Conservation (phyloP, 2,329 filamentous ascomycete species). For the Trichoderma arundinaceum region DNA sequence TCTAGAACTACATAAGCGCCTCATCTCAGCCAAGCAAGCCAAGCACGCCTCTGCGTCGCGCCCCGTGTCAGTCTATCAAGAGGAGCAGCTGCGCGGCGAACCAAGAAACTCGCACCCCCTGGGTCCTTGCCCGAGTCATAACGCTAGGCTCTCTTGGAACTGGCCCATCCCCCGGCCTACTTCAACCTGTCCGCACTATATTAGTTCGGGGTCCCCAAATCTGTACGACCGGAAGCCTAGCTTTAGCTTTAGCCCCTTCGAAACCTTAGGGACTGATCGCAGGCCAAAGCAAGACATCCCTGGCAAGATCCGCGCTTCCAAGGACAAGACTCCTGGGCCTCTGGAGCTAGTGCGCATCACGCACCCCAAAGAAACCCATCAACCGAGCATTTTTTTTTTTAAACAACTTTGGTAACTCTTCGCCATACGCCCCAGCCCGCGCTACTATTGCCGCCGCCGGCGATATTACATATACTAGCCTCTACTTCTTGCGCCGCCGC, state of each 20-base stretch:
- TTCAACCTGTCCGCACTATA: slow-evolving; percentile 45
- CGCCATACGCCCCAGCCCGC: slow-evolving; percentile 35
- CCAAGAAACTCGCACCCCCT: slow-evolving; percentile 33
- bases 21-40: slow-evolving; percentile 25
- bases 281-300: slow-evolving; percentile 37
- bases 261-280: slow-evolving; percentile 37
- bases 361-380: slow-evolving; percentile 27
- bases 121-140: slow-evolving; percentile 34
- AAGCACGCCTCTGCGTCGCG: slow-evolving; percentile 3
- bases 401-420: slow-evolving; percentile 20
- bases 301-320: slow-evolving; percentile 37
- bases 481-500: slow-evolving; percentile 40
- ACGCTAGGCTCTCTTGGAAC: slow-evolving; percentile 47
- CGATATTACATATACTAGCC: slow-evolving; percentile 43
- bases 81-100: not conserved
- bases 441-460: slow-evolving; percentile 45
- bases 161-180: slow-evolving; percentile 42
- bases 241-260: slow-evolving; percentile 36
- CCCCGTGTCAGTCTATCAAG: slow-evolving; percentile 28
- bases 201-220: slow-evolving; percentile 48
- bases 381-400: slow-evolving; percentile 27
- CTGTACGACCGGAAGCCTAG: slow-evolving; percentile 31
- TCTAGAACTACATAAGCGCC: slow-evolving; percentile 27
- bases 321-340: slow-evolving; percentile 30
- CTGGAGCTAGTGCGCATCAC: slow-evolving; percentile 31